Evolutionary conservation across 805 yeast species (phyloP).

Genomic region (Diddensiella caesifluorescens): DNA sequence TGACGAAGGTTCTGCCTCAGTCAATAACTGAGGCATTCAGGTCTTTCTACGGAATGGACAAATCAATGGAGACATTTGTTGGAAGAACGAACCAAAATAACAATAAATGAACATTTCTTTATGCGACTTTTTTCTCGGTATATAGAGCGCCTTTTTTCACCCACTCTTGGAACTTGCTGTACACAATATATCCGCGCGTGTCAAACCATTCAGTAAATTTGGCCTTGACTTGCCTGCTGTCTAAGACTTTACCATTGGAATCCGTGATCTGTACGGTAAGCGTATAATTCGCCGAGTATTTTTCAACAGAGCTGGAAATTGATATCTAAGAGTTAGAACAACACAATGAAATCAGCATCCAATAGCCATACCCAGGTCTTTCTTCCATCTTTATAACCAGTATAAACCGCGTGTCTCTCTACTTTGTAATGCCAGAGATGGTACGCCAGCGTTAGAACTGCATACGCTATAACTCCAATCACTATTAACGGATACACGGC

Average conservation of each 20-base stretch:
- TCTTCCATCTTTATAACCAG: slow-evolving; percentile 24
- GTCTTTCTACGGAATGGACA: slow-evolving; percentile 17
- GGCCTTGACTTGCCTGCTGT: slow-evolving; percentile 3
- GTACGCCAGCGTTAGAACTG: slow-evolving; percentile 23
- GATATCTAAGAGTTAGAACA: slow-evolving; percentile 2
- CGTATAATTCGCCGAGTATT: slow-evolving; percentile 19
- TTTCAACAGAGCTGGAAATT: slow-evolving; percentile 12
- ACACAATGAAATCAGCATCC: not conserved
- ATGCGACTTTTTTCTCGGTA: not conserved
- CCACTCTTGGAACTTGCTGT: slow-evolving; percentile 17
- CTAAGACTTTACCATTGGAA: slow-evolving; percentile 10
- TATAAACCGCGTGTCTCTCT: slow-evolving; percentile 28
- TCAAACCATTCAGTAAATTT: slow-evolving; percentile 24
- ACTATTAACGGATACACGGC: slow-evolving; percentile 24
- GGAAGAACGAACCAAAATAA: not conserved
- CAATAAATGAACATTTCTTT: not conserved
- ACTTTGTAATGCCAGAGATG: slow-evolving; percentile 24
- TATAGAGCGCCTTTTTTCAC: not conserved
- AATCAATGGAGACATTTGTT: slow-evolving; percentile 15
- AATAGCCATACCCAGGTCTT: slow-evolving; percentile 10
- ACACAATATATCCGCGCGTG: slow-evolving; percentile 22
- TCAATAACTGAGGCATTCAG: slow-evolving; percentile 14
- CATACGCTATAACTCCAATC: slow-evolving; percentile 28
- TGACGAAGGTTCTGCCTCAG: slow-evolving; percentile 14
- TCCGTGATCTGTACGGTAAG: slow-evolving; percentile 16